Evolutionary conservation across 129 eudicot genomes (phyloP), one percentile per base, ranked within the genome.

Genomic region (Helianthus tuberosus): DNA sequence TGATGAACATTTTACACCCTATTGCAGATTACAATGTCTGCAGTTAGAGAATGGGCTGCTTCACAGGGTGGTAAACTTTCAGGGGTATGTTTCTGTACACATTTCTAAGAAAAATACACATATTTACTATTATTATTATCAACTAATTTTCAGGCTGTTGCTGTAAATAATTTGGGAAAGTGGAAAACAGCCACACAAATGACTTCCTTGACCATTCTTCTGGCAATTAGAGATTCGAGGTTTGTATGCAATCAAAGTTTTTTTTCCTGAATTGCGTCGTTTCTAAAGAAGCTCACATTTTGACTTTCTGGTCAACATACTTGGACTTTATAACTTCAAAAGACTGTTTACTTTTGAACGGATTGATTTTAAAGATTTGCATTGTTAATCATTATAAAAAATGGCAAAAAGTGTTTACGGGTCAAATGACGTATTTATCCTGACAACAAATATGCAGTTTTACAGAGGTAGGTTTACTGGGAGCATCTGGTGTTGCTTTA

Each of bases 111-210:
- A 29, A 12, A 29, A 3, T 35, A 29, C 5, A 11, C 32, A 60
- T 32, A 27, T 60, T 13, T 29, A 6, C 44, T 61, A 2, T 13
- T 59, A 59, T 25, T 43, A 9, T 43, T 43, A 43, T 43, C 7
- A 43, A 43, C 10, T 61, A 20, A 13, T 66, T 67, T 76, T 69
- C 84, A 94, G 99, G 99, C 99, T 78, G 99, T 94, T 83, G 97
- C 99, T 62, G 99, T 94, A 83, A 94, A 91, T 91, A 94, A 85
- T 83, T 71, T 94, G 82, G 99, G 99, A 16, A 94, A 94, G 86
- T 94, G 99, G 97, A 94, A 94, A 87, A 94, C 99, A 68, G 99
- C 99, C 68, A 83, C 99, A 46, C 99, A 94, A 83, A 94, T 94
- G 99, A 85, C 68, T 62, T 87, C 99, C 51, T 74, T 94, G 69